Percentiles rank a stretch among this genome's conserved stretches.
These are phyloP conservation scores for Senecio squalidus DNA, from an alignment of 140 eudicot species.

Conservation along the genomic window DNA sequence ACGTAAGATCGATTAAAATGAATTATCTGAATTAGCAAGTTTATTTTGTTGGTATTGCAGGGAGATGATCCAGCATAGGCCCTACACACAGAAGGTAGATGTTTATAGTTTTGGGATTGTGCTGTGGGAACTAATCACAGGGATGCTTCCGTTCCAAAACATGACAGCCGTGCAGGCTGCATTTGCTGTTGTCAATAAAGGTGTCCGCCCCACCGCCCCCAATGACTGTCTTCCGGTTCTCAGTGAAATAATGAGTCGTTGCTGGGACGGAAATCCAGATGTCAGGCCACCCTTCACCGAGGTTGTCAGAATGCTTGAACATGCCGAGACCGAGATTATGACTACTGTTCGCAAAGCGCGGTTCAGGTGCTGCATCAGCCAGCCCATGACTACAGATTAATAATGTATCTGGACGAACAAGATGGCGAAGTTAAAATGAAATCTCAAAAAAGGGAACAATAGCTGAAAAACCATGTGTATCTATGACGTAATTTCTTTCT, in stretches of 20 bases:
- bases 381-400: slow-evolving; percentile 85
- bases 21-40: too few species aligned
- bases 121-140: slow-evolving; percentile 91
- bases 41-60: slow-evolving; percentile 34
- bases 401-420: slow-evolving; percentile 17
- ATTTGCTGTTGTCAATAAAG: slow-evolving; percentile 89
- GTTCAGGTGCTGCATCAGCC: slow-evolving; percentile 86
- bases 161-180: slow-evolving; percentile 99
- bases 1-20: too few species aligned
- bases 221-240: slow-evolving; percentile 80
- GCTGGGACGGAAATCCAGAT: slow-evolving; percentile 86
- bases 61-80: slow-evolving; percentile 98
- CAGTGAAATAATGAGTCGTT: slow-evolving; percentile 76
- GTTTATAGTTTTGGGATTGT: slow-evolving; percentile 94
- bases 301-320: slow-evolving; percentile 75
- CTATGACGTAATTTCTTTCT: slow-evolving; percentile 46
- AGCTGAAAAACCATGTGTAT: slow-evolving; percentile 37
- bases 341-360: slow-evolving; percentile 82
- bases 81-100: slow-evolving; percentile 89
- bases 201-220: slow-evolving; percentile 81
- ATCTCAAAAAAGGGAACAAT: slow-evolving; percentile 8
- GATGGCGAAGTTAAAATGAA: slow-evolving; percentile 10
- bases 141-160: slow-evolving; percentile 98
- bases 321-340: slow-evolving; percentile 76
- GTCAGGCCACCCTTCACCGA: slow-evolving; percentile 69